Percentiles rank a stretch among this genome's conserved stretches.
phyloP scores from a whole-genome alignment of 495 filamentous ascomycete genomes.

The Thozetella sp. region DNA sequence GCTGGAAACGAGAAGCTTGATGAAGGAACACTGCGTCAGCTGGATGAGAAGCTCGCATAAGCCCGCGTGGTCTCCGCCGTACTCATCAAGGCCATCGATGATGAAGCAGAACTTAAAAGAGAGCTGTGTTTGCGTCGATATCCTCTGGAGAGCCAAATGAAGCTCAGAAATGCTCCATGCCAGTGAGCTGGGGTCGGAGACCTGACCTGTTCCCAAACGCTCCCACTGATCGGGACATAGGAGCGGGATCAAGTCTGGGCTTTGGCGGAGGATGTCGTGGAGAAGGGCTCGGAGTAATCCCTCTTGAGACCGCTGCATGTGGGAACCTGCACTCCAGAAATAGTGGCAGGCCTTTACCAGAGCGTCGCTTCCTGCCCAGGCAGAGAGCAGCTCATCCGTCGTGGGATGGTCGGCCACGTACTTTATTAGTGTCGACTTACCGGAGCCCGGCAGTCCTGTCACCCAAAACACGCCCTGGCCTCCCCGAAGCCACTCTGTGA shows the following conservation, averaged over 20 bases:
- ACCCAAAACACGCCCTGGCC: no score
- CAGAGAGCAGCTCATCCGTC: not conserved
- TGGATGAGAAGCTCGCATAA: slow-evolving; percentile 13
- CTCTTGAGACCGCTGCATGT: slow-evolving; percentile 35
- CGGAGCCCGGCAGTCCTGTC: no score
- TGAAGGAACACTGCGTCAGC: not conserved
- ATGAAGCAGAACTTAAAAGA: slow-evolving; percentile 34
- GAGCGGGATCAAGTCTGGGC: slow-evolving; percentile 15
- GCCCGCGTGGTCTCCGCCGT: slow-evolving; percentile 15
- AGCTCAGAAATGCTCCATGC: not conserved
- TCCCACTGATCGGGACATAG: not conserved
- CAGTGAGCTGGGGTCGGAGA: not conserved
- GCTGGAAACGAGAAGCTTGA: slow-evolving; percentile 44
- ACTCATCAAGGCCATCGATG: slow-evolving; percentile 40
- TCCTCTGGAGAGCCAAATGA: slow-evolving; percentile 5
- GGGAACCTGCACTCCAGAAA: slow-evolving; percentile 37
- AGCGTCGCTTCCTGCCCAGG: not conserved
- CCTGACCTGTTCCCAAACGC: not conserved
- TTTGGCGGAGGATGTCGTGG: slow-evolving; percentile 22
- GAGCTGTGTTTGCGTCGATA: not conserved
- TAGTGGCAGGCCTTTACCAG: slow-evolving; percentile 30
- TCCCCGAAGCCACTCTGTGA: no score
- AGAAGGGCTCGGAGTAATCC: slow-evolving; percentile 39
- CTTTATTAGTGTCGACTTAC: no score
- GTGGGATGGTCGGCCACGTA: not conserved